Conservation (phyloP, 2,329 filamentous ascomycete genomes). For the Aspergillus melleus region DNA sequence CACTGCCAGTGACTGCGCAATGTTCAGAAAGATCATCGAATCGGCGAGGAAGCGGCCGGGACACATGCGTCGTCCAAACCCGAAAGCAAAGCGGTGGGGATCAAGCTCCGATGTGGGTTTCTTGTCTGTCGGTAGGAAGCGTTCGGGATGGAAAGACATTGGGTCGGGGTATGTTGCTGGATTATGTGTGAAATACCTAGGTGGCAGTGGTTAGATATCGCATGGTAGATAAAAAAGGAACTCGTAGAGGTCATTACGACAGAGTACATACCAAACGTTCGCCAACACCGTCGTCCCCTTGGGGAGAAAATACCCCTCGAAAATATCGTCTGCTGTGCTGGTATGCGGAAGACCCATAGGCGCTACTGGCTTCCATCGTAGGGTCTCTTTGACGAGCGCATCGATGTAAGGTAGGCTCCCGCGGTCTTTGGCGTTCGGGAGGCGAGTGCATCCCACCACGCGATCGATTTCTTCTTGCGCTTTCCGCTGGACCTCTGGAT, state of each 20-base stretch:
- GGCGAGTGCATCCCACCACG: background rate
- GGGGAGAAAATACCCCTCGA: background rate
- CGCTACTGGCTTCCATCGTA: background rate
- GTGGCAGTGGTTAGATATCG: too few species aligned
- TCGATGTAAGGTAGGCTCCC: background rate
- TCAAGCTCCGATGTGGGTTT: background rate
- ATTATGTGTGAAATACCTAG: background rate
- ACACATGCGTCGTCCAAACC: background rate
- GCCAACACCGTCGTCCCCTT: background rate
- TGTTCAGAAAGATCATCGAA: background rate
- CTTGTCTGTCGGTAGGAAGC: background rate
- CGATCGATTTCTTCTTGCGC: slow-evolving; percentile 5
- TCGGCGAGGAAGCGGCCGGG: background rate
- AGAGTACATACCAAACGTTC: background rate
- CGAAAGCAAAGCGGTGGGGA: background rate
- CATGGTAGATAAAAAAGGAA: too few species aligned
- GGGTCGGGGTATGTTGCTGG: background rate
- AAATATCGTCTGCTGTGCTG: background rate
- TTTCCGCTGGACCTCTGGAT: background rate
- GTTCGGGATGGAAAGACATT: background rate
- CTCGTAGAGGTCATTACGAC: too few species aligned
- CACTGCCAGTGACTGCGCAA: slow-evolving; percentile 9
- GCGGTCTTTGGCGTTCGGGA: background rate
- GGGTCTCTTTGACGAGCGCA: background rate
- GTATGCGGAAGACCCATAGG: background rate